Conservation (phyloP, 2,329 filamentous ascomycete species). For the Apiospora koreana region DNA sequence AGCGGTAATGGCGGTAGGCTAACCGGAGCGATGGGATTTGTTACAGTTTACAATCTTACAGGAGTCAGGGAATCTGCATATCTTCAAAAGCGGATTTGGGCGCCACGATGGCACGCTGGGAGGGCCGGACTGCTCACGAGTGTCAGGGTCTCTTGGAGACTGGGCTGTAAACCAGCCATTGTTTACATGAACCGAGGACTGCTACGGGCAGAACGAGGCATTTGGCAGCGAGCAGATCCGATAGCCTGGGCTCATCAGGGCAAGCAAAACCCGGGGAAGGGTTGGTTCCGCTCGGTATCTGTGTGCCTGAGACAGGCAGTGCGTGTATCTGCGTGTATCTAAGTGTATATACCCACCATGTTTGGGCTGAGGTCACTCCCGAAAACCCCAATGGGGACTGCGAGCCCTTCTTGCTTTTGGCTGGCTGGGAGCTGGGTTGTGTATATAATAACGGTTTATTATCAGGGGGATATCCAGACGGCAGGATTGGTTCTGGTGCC, state of each 20-base stretch:
- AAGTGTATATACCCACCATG: conserved; percentile 6
- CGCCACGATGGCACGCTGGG: neutral
- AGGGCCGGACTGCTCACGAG: neutral
- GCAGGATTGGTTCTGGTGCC: neutral
- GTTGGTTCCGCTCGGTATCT: neutral
- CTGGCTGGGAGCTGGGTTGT: neutral
- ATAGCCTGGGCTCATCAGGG: neutral
- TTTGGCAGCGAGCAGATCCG: neutral
- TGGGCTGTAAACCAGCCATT: neutral
- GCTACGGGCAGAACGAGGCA: neutral
- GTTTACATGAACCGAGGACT: neutral
- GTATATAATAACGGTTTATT: neutral
- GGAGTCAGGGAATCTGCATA: neutral
- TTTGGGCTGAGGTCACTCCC: neutral
- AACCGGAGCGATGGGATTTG: neutral
- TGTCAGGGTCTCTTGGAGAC: neutral
- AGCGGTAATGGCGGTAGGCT: neutral
- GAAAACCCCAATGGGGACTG: neutral
- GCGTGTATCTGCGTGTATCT: conserved; percentile 7
- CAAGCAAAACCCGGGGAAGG: neutral
- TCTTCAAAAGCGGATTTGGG: neutral
- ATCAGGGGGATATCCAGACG: neutral
- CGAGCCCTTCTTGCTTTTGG: neutral
- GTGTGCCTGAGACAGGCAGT: neutral
- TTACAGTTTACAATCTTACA: neutral